phyloP scores from a whole-genome alignment of 768 basidiomycete genomes.

The Hygrocybe coccinea region DNA sequence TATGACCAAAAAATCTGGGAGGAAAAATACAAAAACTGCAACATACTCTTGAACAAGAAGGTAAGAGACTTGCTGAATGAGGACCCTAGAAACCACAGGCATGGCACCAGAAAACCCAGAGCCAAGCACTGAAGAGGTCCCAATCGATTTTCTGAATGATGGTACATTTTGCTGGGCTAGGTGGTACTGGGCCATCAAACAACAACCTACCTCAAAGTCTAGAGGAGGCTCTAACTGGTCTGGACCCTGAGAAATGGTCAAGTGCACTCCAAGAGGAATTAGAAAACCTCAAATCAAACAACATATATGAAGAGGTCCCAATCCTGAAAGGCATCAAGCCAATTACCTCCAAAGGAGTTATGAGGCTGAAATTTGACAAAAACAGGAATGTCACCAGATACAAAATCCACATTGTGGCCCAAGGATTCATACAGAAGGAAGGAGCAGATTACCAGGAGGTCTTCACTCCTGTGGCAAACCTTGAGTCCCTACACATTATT shows the following conservation, averaged over 20 bases:
- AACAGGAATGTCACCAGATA: conserved; percentile 1
- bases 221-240: too few relatives aligned
- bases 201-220: neutral
- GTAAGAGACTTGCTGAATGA: too few relatives aligned
- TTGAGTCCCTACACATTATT: conserved; percentile 25
- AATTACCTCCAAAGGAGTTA: neutral
- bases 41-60: too few relatives aligned
- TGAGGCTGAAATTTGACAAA: neutral
- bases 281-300: neutral
- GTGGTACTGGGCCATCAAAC: neutral
- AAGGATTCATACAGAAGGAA: conserved; percentile 34
- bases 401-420: conserved; percentile 23
- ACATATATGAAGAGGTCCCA: neutral
- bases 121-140: neutral
- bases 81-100: too few relatives aligned
- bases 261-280: neutral
- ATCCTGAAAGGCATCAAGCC: neutral
- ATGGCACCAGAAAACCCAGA: neutral
- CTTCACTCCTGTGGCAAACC: conserved; percentile 28
- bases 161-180: neutral
- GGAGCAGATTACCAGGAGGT: conserved; percentile 34
- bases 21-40: too few relatives aligned
- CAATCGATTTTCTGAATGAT: neutral
- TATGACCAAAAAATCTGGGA: too few relatives aligned
- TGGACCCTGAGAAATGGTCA: too few relatives aligned